These are phyloP conservation scores for Neurospora terricola DNA, from an alignment of 495 filamentous ascomycete genomes.

Conservation along the genomic window DNA sequence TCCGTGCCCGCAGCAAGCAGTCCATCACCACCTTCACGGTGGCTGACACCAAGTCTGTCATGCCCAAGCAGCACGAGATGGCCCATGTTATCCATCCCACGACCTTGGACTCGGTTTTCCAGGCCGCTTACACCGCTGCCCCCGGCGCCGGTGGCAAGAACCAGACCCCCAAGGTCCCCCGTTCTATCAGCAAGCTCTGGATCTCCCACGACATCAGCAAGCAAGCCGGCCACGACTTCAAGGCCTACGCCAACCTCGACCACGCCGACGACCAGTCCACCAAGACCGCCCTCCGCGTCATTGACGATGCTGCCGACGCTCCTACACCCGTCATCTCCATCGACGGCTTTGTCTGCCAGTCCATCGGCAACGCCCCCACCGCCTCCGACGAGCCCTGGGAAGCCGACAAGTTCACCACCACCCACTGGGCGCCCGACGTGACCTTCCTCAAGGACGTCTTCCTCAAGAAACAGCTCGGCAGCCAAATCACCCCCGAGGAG, in stretches of 20 bases:
- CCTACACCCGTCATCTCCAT: slow-evolving; percentile 8
- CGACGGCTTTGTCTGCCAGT: slow-evolving; percentile 17
- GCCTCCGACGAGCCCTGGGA: slow-evolving; percentile 2
- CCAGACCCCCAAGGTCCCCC: slow-evolving; percentile 13
- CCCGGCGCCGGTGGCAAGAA: slow-evolving; percentile 8
- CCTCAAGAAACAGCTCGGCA: slow-evolving; percentile 12
- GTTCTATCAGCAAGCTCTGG: slow-evolving; percentile 17
- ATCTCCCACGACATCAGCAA: slow-evolving; percentile 11
- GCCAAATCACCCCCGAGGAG: slow-evolving; percentile 11
- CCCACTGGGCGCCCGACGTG: slow-evolving; percentile 20
- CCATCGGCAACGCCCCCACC: slow-evolving; percentile 11
- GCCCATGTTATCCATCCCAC: slow-evolving; percentile 40
- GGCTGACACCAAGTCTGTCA: slow-evolving; percentile 27
- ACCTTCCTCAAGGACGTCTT: slow-evolving; percentile 12
- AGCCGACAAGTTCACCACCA: slow-evolving; percentile 14
- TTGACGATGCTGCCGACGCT: not conserved
- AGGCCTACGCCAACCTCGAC: slow-evolving; percentile 10
- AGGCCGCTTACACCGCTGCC: slow-evolving; percentile 20
- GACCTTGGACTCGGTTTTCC: slow-evolving; percentile 33
- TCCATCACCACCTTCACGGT: slow-evolving; percentile 19
- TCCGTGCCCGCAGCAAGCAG: slow-evolving; percentile 14
- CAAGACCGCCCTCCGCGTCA: slow-evolving; percentile 10
- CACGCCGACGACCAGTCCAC: slow-evolving; percentile 14
- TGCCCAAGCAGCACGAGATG: slow-evolving; percentile 34
- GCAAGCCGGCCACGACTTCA: slow-evolving; percentile 9